Conservation (phyloP, 2,329 filamentous ascomycete genomes). For the Paecilomyces formosus region DNA sequence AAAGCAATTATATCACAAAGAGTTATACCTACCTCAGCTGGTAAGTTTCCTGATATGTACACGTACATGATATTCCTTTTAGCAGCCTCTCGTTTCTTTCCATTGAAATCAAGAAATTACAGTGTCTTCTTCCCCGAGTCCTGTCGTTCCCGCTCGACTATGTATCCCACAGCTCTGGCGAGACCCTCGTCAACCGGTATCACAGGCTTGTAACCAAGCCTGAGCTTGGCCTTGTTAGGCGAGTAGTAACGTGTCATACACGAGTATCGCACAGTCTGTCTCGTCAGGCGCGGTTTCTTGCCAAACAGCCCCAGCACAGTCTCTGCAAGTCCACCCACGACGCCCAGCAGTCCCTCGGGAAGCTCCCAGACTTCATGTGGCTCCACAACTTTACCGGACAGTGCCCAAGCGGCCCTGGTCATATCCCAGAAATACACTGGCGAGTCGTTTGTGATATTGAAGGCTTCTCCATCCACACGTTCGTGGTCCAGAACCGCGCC, state of each 20-base stretch:
- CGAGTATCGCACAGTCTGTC: conserved; percentile 39
- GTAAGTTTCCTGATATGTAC: neutral
- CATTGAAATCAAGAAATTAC: neutral
- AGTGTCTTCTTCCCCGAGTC: conserved; percentile 12
- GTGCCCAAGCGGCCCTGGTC: conserved; percentile 66
- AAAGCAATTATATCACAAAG: neutral
- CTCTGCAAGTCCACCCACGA: conserved; percentile 37
- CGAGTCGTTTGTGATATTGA: conserved; percentile 84
- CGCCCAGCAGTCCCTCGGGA: conserved; percentile 30
- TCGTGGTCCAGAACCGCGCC: conserved; percentile 63
- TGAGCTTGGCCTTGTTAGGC: conserved; percentile 38
- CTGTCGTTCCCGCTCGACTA: conserved; percentile 32
- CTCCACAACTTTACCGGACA: conserved; percentile 38
- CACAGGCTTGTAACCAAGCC: conserved; percentile 39
- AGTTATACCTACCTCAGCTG: neutral
- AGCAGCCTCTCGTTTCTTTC: conserved; percentile 5
- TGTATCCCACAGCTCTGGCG: conserved; percentile 36
- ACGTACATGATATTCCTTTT: neutral
- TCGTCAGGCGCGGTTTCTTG: conserved; percentile 38
- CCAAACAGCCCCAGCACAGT: conserved; percentile 35
- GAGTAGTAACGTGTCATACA: conserved; percentile 44
- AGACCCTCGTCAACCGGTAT: conserved; percentile 40
- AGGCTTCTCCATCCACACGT: conserved; percentile 73
- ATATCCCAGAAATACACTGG: conserved; percentile 92
- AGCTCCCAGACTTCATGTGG: conserved; percentile 34